Evolutionary conservation across 2,329 filamentous ascomycete genomes (phyloP).

Genomic region (Chrysoporthe austroafricana): DNA sequence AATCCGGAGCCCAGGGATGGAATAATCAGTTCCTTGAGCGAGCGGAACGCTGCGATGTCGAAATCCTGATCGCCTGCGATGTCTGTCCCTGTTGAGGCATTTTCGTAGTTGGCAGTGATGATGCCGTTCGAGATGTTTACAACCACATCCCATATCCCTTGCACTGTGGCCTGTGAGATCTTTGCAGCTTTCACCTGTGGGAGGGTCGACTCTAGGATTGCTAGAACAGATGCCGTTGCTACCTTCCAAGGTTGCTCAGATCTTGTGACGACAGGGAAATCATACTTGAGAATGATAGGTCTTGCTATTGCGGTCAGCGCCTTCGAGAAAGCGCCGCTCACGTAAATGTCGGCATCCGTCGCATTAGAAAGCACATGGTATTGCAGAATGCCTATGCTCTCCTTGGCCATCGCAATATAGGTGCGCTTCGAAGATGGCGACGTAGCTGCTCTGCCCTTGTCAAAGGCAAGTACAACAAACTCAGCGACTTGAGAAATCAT

Average conservation of each 20-base stretch:
- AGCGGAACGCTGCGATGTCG: constrained; percentile 75
- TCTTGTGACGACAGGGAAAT: constrained; percentile 73
- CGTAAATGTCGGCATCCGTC: constrained; percentile 68
- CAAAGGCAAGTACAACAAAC: constrained; percentile 72
- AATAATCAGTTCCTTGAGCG: constrained; percentile 72
- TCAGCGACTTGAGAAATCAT: constrained; percentile 72
- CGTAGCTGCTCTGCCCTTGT: constrained; percentile 38
- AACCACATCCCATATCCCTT: constrained; percentile 72
- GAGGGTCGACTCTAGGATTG: constrained; percentile 69
- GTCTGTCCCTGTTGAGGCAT: constrained; percentile 48
- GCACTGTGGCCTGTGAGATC: constrained; percentile 50
- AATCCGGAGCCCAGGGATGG: constrained; percentile 69
- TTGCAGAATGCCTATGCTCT: constrained; percentile 73
- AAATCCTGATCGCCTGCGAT: constrained; percentile 75
- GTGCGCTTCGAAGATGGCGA: constrained; percentile 63
- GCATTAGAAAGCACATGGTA: constrained; percentile 63
- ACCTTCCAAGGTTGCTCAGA: constrained; percentile 76
- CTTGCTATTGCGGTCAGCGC: constrained; percentile 69
- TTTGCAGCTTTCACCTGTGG: constrained; percentile 58
- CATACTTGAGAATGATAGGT: constrained; percentile 80
- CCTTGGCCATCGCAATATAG: constrained; percentile 87
- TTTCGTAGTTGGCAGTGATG: constrained; percentile 63
- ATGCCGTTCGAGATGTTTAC: constrained; percentile 71
- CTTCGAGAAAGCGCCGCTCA: constrained; percentile 65
- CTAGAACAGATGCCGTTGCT: constrained; percentile 72